Percentiles rank a stretch among this genome's conserved stretches.
These are phyloP conservation scores for Ogataea paradorogensis DNA, from an alignment of 805 yeast genomes.

Conservation along the genomic window DNA sequence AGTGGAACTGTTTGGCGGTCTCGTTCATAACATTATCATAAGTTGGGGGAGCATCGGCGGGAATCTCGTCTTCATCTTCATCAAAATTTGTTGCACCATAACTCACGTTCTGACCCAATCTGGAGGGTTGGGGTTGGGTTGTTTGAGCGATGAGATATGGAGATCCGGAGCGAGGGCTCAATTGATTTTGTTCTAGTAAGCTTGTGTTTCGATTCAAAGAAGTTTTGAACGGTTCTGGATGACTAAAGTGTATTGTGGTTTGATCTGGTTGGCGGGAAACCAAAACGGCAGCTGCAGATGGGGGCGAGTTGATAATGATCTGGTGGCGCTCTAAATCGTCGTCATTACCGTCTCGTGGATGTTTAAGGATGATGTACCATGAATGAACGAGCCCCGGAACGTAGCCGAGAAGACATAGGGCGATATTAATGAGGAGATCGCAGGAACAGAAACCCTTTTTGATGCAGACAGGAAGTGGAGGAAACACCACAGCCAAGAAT, in stretches of 20 bases:
- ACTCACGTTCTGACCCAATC: conserved; percentile 7
- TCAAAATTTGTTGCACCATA: conserved; percentile 22
- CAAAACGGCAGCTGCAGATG: conserved; percentile 18
- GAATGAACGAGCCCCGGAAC: conserved; percentile 72
- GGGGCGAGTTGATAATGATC: conserved; percentile 26
- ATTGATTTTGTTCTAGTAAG: conserved; percentile 16
- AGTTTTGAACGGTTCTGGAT: conserved; percentile 34
- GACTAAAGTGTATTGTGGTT: conserved; percentile 26
- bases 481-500: conserved; percentile 65
- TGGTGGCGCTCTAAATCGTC: conserved; percentile 31
- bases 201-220: conserved; percentile 1
- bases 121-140: conserved; percentile 8
- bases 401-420: conserved; percentile 59
- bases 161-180: conserved; percentile 25
- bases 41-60: conserved; percentile 34
- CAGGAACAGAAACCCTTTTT: conserved; percentile 72
- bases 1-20: conserved; percentile 28
- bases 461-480: conserved; percentile 75
- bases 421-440: conserved; percentile 64
- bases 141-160: conserved; percentile 6
- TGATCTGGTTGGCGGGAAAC: conserved; percentile 28
- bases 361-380: conserved; percentile 57
- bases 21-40: conserved; percentile 37
- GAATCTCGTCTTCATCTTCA: conserved; percentile 6
- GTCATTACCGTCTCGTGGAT: conserved; percentile 37